Evolutionary conservation across 345 rosid genomes (phyloP), one percentile per base, ranked within the genome.

Genomic region (Chamaenerion angustifolium): DNA sequence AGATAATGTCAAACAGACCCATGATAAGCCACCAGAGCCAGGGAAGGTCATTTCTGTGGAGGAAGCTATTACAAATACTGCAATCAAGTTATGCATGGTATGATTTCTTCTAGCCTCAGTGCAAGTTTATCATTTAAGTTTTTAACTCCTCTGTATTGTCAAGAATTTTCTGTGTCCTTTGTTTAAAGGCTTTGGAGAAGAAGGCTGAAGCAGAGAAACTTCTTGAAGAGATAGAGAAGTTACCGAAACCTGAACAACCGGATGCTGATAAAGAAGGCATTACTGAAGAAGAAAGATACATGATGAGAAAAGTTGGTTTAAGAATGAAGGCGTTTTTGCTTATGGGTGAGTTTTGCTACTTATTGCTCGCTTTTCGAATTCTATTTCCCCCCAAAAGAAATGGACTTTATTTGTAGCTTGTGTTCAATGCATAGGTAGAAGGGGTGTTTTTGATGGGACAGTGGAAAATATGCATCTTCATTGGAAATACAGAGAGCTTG

Each of bases 401-500:
- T 23, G 40, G 37, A 12, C 16, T 27, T 31, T 40, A 49, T 49
- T 4, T 0, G 18, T 11, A 19, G 2, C 45, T 15, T 51, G 52
- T 52, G 62, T 68, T 63, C 48, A 54, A 46, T 73, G 60, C 49
- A 59, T 71, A 89, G 98, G 98, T 71, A 77, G 88, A 69, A 67
- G 92, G 58, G 92, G 95, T 1, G 81, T 83, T 48, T 90, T 83
- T 76, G 88, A 68, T 51, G 95, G 95, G 68, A 86, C 94, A 50
- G 61, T 90, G 56, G 95, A 90, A 73, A 90, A 90, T 66, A 83
- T 90, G 95, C 98, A 90, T 73, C 95, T 90, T 59, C 98, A 90
- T 61, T 86, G 98, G 98, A 90, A 90, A 71, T 81, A 90, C 64
- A 73, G 98, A 76, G 98, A 90, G 65, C 92, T 90, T 58, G 89